A percentile compares a stretch with the other conserved stretches of the same genome.
These are phyloP conservation scores for Pseudozyma pruni DNA, from an alignment of 1,284 basidiomycete species.

Conservation along the genomic window DNA sequence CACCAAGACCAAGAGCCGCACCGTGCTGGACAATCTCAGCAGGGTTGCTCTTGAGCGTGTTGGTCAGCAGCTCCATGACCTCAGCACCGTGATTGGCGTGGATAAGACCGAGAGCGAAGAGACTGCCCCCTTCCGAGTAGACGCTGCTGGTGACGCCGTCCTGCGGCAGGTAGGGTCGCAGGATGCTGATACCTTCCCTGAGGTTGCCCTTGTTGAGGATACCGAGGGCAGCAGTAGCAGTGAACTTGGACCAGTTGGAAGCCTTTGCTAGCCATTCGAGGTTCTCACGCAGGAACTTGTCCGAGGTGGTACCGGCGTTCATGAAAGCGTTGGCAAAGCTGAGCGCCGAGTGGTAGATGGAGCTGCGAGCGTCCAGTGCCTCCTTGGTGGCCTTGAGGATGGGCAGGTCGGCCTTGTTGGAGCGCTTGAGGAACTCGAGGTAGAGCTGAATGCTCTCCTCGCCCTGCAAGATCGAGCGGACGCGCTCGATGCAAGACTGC, in stretches of 20 bases:
- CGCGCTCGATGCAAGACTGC: slow-evolving; percentile 48
- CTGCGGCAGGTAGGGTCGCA: slow-evolving; percentile 66
- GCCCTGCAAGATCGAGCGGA: slow-evolving; percentile 62
- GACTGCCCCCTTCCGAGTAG: slow-evolving; percentile 66
- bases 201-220: slow-evolving; percentile 68
- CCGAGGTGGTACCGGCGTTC: slow-evolving; percentile 67
- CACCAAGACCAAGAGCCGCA: slow-evolving; percentile 66
- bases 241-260: slow-evolving; percentile 68
- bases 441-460: slow-evolving; percentile 67
- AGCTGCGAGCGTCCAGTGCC: slow-evolving; percentile 65
- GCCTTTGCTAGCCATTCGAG: slow-evolving; percentile 68
- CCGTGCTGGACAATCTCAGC: slow-evolving; percentile 68
- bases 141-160: slow-evolving; percentile 63
- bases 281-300: slow-evolving; percentile 67
- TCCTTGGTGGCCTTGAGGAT: slow-evolving; percentile 67
- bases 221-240: slow-evolving; percentile 66
- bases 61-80: slow-evolving; percentile 65
- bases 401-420: slow-evolving; percentile 65
- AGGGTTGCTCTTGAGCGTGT: slow-evolving; percentile 64
- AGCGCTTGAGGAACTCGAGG: slow-evolving; percentile 65
- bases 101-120: slow-evolving; percentile 67
- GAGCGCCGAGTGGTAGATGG: slow-evolving; percentile 67
- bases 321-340: slow-evolving; percentile 67
- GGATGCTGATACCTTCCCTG: slow-evolving; percentile 63
- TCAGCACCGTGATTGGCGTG: slow-evolving; percentile 67